Evolutionary conservation across 2,329 filamentous ascomycete genomes (phyloP), one percentile per base, ranked within the genome.

Genomic region (Penicillium sp.): DNA sequence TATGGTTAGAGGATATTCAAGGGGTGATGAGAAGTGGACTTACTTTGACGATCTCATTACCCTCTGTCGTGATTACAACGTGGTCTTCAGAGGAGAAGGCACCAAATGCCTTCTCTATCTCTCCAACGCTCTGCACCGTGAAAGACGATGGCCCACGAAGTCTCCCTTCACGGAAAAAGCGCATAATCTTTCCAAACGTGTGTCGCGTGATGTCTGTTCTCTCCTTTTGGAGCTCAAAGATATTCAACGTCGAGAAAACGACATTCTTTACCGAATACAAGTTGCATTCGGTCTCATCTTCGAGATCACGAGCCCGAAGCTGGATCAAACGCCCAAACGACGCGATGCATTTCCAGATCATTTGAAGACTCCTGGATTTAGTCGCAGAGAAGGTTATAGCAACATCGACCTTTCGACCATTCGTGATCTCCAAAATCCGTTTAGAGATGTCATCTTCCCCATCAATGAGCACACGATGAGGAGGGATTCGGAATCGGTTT

Each of bases 321-420:
- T 69, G 64, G 12, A 72, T 51, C 27, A 71, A 62, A 20, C 52
- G 58, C 1, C 68, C 67, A 46, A 60, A 66, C 13, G 52, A 28
- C 1, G 63, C 58, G 20, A 62, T 44, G 41, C 54, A 59, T 20
- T 55, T 44, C 56, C 63, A 62, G 1, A 59, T 45, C 6, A 10
- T 32, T 1, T 42, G 46, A 1, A 49, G 6, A 0, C 10, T 13
- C 3, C 20, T 23, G 6, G 45, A 42, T 2, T 44, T 38, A 7
- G 15, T 3, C 3, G 25, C 28, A 2, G 42, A 18, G 28, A 49
- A 52, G 12, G 55, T 53, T 7, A 66, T 45, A 2, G 61, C 44
- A 4, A 58, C 42, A 10, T 59, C 48, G 5, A 57, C 52, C 4
- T 46, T 47, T n/a, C 47, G 43, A 18, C 43, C 42, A 12, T 47